Evolutionary conservation across 2,329 filamentous ascomycete species (phyloP).

Genomic region (Amphichorda felina): DNA sequence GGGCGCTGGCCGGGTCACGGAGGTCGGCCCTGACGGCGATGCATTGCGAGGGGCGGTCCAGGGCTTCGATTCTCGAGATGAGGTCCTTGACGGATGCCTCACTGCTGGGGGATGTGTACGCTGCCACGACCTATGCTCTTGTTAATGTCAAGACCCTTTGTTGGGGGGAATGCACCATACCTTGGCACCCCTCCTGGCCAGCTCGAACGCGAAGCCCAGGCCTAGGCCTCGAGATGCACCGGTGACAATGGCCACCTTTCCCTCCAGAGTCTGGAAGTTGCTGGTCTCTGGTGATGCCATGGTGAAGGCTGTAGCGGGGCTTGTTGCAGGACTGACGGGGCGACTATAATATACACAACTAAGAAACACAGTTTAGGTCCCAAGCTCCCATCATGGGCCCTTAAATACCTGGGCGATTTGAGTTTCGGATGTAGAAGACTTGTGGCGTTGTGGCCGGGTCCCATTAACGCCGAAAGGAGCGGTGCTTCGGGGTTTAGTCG

Average conservation of each 20-base stretch:
- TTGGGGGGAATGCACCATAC: constrained; percentile 4
- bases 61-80: constrained; percentile 6
- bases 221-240: constrained; percentile 12
- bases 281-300: too few species aligned
- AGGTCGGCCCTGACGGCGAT: constrained; percentile 11
- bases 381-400: too few species aligned
- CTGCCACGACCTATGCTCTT: constrained; percentile 7
- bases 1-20: constrained; percentile 5
- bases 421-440: too few species aligned
- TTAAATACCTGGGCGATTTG: too few species aligned
- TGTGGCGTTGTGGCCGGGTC: too few species aligned
- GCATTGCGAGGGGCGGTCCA: constrained; percentile 3
- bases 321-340: too few species aligned
- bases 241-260: constrained; percentile 11
- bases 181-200: constrained; percentile 10
- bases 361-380: too few species aligned
- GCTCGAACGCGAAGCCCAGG: constrained; percentile 10
- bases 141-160: too few species aligned
- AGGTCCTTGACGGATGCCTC: constrained; percentile 5
- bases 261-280: constrained; percentile 4
- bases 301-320: too few species aligned
- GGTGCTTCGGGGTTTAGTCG: too few species aligned
- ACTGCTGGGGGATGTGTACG: constrained; percentile 9
- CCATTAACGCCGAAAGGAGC: too few species aligned
- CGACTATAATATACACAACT: too few species aligned